Conservation (phyloP, 176 grass and related monocot species). For the Canna indica region DNA sequence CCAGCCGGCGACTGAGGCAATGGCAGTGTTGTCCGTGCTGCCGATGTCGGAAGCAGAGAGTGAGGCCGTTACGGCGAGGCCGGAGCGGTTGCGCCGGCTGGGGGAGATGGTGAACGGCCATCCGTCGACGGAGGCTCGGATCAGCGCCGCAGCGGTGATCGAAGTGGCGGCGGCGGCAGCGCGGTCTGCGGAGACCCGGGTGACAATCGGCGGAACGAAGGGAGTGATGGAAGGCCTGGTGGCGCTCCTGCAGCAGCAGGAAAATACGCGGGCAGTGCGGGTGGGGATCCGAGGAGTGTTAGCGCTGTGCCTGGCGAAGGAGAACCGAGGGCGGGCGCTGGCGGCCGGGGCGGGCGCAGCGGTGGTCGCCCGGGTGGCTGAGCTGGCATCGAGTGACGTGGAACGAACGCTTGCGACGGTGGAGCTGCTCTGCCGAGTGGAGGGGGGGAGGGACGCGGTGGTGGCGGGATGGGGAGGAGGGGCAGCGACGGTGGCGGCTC, state of each 20-base stretch:
- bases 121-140: constrained; percentile 31
- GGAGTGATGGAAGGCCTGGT: constrained; percentile 55
- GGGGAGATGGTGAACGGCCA: constrained; percentile 9
- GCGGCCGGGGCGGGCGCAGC: constrained; percentile 41
- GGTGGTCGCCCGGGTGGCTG: constrained; percentile 19
- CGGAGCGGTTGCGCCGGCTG: constrained; percentile 11
- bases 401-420: constrained; percentile 62
- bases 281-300: constrained; percentile 62
- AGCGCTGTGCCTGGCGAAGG: constrained; percentile 71
- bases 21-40: constrained; percentile 54
- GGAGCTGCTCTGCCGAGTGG: constrained; percentile 70
- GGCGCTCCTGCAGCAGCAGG: constrained; percentile 46
- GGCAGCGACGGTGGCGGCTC: constrained; percentile 10
- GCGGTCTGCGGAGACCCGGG: constrained; percentile 28
- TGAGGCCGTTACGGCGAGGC: neutral
- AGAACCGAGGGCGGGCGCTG: constrained; percentile 58
- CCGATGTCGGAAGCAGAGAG: constrained; percentile 55
- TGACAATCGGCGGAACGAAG: constrained; percentile 30
- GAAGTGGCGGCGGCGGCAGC: constrained; percentile 36
- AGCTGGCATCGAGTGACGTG: constrained; percentile 16
- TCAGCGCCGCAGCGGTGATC: constrained; percentile 65
- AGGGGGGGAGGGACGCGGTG: constrained; percentile 60
- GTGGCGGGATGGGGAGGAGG: constrained; percentile 40
- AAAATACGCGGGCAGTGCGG: constrained; percentile 47
- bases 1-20: constrained; percentile 51